These are phyloP conservation scores for Cucumis hystrix DNA, from an alignment of 306 rosid genomes.

Conservation along the genomic window DNA sequence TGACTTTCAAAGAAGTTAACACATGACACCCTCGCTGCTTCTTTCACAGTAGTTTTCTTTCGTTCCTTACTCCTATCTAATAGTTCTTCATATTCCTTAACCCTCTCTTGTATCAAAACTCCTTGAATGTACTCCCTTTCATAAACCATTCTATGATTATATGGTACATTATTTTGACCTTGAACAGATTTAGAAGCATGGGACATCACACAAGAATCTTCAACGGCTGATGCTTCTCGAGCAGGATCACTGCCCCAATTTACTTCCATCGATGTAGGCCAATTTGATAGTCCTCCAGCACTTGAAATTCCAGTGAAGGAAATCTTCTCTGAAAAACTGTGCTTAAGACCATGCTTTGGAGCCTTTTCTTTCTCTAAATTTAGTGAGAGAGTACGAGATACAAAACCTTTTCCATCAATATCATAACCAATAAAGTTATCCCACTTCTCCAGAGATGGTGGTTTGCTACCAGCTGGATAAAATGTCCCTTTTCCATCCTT, in stretches of 20 bases:
- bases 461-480: conserved; percentile 67
- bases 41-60: conserved; percentile 27
- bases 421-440: conserved; percentile 24
- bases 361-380: conserved; percentile 15
- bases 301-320: conserved; percentile 7
- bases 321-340: conserved; percentile 33
- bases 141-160: conserved; percentile 18
- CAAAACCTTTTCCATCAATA: conserved; percentile 9
- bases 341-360: conserved; percentile 30
- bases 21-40: conserved; percentile 40
- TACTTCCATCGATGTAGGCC: conserved; percentile 27
- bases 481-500: conserved; percentile 92
- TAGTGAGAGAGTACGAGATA: conserved; percentile 16
- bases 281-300: conserved; percentile 31
- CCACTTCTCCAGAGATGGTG: conserved; percentile 51
- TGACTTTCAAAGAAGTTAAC: conserved; percentile 13
- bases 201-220: conserved; percentile 17
- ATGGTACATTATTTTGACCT: conserved; percentile 27
- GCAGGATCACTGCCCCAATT: conserved; percentile 20
- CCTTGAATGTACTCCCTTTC: conserved; percentile 96
- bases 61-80: conserved; percentile 26
- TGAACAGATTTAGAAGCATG: conserved; percentile 15
- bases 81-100: conserved; percentile 24
- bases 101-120: conserved; percentile 63
- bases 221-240: conserved; percentile 20